Conservation (phyloP, 176 grass and related monocot species). For the Dendrocalamus sinicus region DNA sequence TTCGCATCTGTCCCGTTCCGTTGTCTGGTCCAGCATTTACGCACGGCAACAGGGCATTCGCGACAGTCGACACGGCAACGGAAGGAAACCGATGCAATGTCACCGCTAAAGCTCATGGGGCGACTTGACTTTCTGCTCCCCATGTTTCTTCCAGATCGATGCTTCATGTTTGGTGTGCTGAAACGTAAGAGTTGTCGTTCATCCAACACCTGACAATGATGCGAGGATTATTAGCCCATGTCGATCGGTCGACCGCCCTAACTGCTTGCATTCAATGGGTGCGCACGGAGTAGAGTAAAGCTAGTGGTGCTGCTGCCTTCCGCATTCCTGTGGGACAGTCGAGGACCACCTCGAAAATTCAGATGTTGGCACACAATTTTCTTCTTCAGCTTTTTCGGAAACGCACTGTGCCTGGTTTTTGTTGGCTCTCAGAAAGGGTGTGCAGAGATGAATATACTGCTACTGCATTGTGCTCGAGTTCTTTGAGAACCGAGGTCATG, state of each 20-base stretch:
- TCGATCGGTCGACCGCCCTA: not conserved
- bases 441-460: not conserved
- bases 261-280: not conserved
- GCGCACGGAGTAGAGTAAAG: not conserved
- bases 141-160: not conserved
- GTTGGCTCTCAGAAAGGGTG: not conserved
- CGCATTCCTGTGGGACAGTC: not conserved
- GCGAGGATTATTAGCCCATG: not conserved
- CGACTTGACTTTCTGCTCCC: not conserved
- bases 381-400: not conserved
- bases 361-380: not conserved
- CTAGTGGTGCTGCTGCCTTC: not conserved
- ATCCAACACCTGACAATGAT: slow-evolving; percentile 5
- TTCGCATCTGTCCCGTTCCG: not conserved
- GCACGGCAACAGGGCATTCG: not conserved
- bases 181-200: not conserved
- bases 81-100: slow-evolving; percentile 3
- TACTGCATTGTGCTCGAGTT: not conserved
- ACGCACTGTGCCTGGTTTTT: not conserved
- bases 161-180: not conserved
- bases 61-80: not conserved
- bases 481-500: not conserved
- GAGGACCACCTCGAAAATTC: not conserved
- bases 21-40: not conserved
- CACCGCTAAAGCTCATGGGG: not conserved